Percentiles rank a stretch among this genome's conserved stretches.
Conservation (phyloP, 768 basidiomycete genomes). For the Naganishia kalamii region DNA sequence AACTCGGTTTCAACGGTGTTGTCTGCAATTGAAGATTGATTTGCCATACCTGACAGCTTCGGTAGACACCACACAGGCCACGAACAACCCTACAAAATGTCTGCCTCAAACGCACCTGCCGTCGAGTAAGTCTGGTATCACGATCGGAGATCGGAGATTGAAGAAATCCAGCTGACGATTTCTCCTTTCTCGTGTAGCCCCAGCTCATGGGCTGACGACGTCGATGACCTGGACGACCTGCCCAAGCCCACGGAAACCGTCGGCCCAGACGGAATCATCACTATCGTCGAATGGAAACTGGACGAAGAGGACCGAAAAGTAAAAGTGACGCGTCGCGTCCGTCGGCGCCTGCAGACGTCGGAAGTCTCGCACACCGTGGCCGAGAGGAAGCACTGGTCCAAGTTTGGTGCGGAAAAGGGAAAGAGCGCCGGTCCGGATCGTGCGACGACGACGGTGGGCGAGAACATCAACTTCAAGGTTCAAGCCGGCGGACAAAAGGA, state of each 20-base stretch:
- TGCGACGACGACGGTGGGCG: conserved; percentile 79
- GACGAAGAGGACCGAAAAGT: conserved; percentile 94
- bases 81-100: not conserved
- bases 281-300: conserved; percentile 70
- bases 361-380: conserved; percentile 92
- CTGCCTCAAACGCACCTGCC: conserved; percentile 3
- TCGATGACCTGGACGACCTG: conserved; percentile 26
- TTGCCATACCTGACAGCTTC: not conserved
- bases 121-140: conserved; percentile 1
- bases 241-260: conserved; percentile 60
- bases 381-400: conserved; percentile 84
- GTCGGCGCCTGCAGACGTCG: conserved; percentile 78
- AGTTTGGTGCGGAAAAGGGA: conserved; percentile 82
- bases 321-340: conserved; percentile 85
- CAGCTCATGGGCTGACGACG: conserved; percentile 4
- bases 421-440: conserved; percentile 81
- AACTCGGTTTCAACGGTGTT: not conserved
- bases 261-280: conserved; percentile 77
- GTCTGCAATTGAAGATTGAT: not conserved
- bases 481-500: conserved; percentile 57
- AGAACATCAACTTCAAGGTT: conserved; percentile 61
- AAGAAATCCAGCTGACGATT: not conserved
- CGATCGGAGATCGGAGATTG: not conserved
- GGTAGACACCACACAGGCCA: not conserved
- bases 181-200: not conserved